phyloP scores from a whole-genome alignment of 2,329 filamentous ascomycete species.

The Lachnellula arida region DNA sequence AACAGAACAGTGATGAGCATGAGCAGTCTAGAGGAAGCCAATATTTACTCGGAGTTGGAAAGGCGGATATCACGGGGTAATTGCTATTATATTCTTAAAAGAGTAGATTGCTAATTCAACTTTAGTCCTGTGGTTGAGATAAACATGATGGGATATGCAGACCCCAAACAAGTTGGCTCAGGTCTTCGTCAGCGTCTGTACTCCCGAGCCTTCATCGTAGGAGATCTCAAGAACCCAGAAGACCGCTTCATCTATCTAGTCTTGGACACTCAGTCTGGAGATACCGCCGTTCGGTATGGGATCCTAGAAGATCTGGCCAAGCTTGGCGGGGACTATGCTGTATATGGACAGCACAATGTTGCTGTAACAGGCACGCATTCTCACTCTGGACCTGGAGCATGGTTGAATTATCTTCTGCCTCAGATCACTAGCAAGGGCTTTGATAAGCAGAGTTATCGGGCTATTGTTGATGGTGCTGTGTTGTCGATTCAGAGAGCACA shows the following conservation, averaged over 20 bases:
- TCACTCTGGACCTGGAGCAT: slow-evolving; percentile 85
- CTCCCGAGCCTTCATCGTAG: slow-evolving; percentile 85
- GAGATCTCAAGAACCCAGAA: slow-evolving; percentile 56
- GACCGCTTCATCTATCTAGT: slow-evolving; percentile 85
- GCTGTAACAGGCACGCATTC: slow-evolving; percentile 92
- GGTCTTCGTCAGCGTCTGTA: slow-evolving; percentile 85
- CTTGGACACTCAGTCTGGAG: slow-evolving; percentile 80
- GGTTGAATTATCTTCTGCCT: slow-evolving; percentile 90
- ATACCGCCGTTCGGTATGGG: slow-evolving; percentile 84
- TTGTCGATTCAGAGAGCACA: slow-evolving; percentile 80
- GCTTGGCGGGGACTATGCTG: slow-evolving; percentile 66
- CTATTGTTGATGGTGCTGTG: slow-evolving; percentile 81
- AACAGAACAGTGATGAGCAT: slow-evolving; percentile 1
- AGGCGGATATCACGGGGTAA: slow-evolving; percentile 68
- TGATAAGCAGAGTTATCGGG: slow-evolving; percentile 77
- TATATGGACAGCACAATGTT: slow-evolving; percentile 76
- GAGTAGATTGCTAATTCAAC: slow-evolving; percentile 9
- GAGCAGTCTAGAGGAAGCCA: slow-evolving; percentile 23
- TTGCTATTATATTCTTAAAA: slow-evolving; percentile 1
- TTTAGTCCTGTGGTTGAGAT: slow-evolving; percentile 78
- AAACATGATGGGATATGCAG: slow-evolving; percentile 88
- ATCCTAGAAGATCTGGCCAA: slow-evolving; percentile 69
- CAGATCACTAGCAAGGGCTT: slow-evolving; percentile 89
- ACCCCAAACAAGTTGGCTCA: slow-evolving; percentile 73
- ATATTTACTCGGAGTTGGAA: slow-evolving; percentile 64